These are phyloP conservation scores for Yamadazyma kitorensis DNA, from an alignment of 805 yeast genomes.

Conservation along the genomic window DNA sequence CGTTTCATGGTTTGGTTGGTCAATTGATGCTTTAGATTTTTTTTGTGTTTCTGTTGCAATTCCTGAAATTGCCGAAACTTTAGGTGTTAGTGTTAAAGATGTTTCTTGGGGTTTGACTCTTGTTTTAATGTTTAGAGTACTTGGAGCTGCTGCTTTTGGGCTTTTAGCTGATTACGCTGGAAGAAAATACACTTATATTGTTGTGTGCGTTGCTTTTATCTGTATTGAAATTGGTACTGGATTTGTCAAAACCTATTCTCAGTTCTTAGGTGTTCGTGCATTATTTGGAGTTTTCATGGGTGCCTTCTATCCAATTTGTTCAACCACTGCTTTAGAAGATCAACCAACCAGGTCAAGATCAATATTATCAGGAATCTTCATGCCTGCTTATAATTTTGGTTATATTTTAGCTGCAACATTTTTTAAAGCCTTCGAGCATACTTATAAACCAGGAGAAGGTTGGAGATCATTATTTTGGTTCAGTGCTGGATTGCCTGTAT, in stretches of 20 bases:
- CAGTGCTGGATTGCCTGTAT: slow-evolving; percentile 61
- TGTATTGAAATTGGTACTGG: slow-evolving; percentile 65
- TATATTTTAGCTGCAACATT: slow-evolving; percentile 64
- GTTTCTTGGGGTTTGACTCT: slow-evolving; percentile 74
- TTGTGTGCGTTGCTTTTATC: slow-evolving; percentile 49
- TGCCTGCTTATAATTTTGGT: slow-evolving; percentile 58
- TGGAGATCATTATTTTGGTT: slow-evolving; percentile 80
- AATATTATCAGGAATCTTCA: slow-evolving; percentile 58
- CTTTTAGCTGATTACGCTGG: slow-evolving; percentile 59
- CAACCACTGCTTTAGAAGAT: slow-evolving; percentile 67
- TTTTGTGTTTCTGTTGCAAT: slow-evolving; percentile 61
- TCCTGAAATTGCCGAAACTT: slow-evolving; percentile 45
- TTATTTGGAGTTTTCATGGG: slow-evolving; percentile 72
- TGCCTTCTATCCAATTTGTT: slow-evolving; percentile 63
- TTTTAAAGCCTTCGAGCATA: slow-evolving; percentile 51
- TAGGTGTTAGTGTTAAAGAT: slow-evolving; percentile 43
- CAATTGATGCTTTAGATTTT: slow-evolving; percentile 72
- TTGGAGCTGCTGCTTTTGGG: slow-evolving; percentile 72
- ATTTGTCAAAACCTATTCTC: slow-evolving; percentile 54
- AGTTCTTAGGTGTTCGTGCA: slow-evolving; percentile 61
- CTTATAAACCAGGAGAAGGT: slow-evolving; percentile 42
- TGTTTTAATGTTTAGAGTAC: slow-evolving; percentile 68
- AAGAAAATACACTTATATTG: slow-evolving; percentile 62
- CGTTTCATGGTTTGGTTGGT: slow-evolving; percentile 65
- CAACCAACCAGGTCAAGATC: slow-evolving; percentile 60